Evolutionary conservation across 2,329 filamentous ascomycete species (phyloP).

Genomic region (Boeremia lycopersici): DNA sequence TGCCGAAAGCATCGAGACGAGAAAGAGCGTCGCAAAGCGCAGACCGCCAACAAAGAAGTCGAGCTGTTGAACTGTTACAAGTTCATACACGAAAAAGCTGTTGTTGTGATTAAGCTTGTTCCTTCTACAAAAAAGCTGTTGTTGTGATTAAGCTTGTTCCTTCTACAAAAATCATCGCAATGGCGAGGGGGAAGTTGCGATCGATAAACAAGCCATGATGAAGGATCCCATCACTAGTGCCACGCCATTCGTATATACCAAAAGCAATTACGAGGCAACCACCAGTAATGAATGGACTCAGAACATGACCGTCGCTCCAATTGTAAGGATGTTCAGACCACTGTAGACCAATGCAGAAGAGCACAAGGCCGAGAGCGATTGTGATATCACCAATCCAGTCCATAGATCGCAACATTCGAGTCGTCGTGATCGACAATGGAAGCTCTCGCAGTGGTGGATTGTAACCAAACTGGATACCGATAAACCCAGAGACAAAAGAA

Average conservation of each 20-base stretch:
- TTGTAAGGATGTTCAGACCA: background rate
- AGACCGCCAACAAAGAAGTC: background rate
- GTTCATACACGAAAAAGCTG: background rate
- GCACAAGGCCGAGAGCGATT: background rate
- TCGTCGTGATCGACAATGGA: background rate
- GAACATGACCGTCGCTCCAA: background rate
- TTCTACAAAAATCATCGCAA: background rate
- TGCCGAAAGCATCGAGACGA: background rate
- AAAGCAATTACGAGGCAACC: background rate
- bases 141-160: background rate
- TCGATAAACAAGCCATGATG: background rate
- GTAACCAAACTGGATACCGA: slow-evolving; percentile 1
- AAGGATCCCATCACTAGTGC: background rate
- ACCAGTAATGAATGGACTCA: background rate
- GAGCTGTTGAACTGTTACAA: background rate
- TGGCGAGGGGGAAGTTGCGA: background rate
- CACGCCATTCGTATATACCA: background rate
- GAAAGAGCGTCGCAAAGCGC: background rate
- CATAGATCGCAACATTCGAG: background rate
- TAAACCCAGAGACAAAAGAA: background rate
- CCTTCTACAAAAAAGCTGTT: background rate
- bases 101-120: background rate
- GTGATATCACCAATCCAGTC: background rate
- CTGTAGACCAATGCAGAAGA: background rate
- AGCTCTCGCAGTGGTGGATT: background rate